Percentiles rank a stretch among this genome's conserved stretches.
phyloP scores from a whole-genome alignment of 306 rosid genomes.

The Delonix regia region DNA sequence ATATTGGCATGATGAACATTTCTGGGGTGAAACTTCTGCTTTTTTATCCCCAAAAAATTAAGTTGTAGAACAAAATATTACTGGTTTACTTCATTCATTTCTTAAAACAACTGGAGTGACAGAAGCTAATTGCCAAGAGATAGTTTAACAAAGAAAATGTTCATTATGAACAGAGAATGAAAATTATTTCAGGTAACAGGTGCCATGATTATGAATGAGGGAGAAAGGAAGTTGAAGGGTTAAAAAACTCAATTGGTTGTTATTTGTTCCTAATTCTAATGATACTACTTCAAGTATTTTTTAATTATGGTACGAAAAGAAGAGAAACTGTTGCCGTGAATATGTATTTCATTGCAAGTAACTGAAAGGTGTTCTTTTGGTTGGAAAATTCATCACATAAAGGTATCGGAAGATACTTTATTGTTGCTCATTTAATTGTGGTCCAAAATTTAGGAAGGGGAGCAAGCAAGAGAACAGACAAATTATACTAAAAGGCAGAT shows the following conservation, averaged over 20 bases:
- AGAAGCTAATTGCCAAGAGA: constrained; percentile 17
- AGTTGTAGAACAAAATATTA: background rate
- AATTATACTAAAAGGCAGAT: constrained; percentile 53
- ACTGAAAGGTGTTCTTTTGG: constrained; percentile 45
- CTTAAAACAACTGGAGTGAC: constrained; percentile 4
- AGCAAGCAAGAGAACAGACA: constrained; percentile 54
- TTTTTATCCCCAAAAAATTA: background rate
- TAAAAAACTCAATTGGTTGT: constrained; percentile 17
- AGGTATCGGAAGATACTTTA: constrained; percentile 58
- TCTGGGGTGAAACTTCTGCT: constrained; percentile 25
- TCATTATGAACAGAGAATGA: constrained; percentile 13
- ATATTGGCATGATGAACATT: background rate
- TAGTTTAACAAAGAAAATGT: constrained; percentile 40
- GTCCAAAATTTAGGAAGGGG: constrained; percentile 55
- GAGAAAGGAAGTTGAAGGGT: constrained; percentile 17
- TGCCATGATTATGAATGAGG: constrained; percentile 18
- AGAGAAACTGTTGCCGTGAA: constrained; percentile 40
- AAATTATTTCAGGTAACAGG: constrained; percentile 9
- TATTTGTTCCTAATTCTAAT: constrained; percentile 33
- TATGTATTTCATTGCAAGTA: constrained; percentile 31
- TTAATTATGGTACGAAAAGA: constrained; percentile 36
- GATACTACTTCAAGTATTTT: constrained; percentile 31
- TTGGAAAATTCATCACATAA: constrained; percentile 37
- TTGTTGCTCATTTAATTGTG: constrained; percentile 54
- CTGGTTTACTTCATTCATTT: constrained; percentile 16